phyloP scores from a whole-genome alignment of 2,329 filamentous ascomycete genomes.

The Coniochaeta sp. region DNA sequence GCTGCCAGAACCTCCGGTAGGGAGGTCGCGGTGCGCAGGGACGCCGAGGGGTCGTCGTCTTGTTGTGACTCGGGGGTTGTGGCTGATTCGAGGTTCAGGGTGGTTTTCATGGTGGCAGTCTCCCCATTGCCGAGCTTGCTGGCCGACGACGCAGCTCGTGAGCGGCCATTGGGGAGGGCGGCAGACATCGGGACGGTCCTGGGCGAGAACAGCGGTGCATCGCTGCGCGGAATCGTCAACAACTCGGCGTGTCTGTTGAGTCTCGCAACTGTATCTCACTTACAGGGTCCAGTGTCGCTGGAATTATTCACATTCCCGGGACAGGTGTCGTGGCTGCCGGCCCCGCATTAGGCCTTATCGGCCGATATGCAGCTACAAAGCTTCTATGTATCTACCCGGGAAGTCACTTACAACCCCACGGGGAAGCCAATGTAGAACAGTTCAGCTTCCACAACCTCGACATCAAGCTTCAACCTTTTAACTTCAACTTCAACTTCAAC shows the following conservation, averaged over 20 bases:
- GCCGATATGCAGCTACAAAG: not conserved
- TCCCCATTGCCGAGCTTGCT: constrained; percentile 7
- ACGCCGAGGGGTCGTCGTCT: constrained; percentile 15
- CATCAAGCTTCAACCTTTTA: too few relatives aligned
- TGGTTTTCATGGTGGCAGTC: constrained; percentile 9
- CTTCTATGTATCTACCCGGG: not conserved
- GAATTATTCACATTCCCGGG: not conserved
- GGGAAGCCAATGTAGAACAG: not conserved
- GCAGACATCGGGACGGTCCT: constrained; percentile 2
- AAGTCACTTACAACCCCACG: not conserved
- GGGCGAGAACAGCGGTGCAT: not conserved
- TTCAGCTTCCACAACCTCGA: not conserved
- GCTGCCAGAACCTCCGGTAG: constrained; percentile 74
- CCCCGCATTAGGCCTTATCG: not conserved
- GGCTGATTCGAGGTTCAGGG: constrained; percentile 9
- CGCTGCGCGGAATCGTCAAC: not conserved
- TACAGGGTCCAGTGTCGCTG: too few relatives aligned
- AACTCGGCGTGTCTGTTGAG: not conserved
- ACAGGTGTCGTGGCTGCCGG: not conserved
- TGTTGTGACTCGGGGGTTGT: not conserved
- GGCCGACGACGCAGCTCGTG: constrained; percentile 9
- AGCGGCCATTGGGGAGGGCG: constrained; percentile 3
- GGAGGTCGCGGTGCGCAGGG: constrained; percentile 64
- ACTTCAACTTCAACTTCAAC: too few relatives aligned
- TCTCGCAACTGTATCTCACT: too few relatives aligned